Percentiles rank a stretch among this genome's conserved stretches.
Conservation (phyloP, 306 rosid genomes). For the Comarum palustre region DNA sequence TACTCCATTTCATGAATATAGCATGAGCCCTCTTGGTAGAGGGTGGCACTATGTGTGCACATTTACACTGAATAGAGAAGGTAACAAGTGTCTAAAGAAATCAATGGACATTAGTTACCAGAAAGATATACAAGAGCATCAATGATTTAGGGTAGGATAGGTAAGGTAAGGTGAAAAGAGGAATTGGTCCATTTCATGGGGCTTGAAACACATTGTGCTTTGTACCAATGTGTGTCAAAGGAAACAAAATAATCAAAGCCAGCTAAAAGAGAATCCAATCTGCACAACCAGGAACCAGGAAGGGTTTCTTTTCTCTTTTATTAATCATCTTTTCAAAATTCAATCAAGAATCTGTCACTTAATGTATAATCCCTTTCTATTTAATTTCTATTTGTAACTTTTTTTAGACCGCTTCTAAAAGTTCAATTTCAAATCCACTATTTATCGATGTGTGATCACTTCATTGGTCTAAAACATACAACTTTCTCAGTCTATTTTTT, state of each 20-base stretch:
- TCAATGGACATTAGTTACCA: not conserved
- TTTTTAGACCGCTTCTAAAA: no score
- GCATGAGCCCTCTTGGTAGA: constrained; percentile 2
- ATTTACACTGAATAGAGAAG: not conserved
- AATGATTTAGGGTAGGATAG: not conserved
- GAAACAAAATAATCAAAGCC: constrained; percentile 11
- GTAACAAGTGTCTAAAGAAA: not conserved
- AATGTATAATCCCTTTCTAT: no score
- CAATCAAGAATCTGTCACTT: not conserved
- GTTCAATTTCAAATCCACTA: no score
- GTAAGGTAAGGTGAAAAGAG: constrained; percentile 17
- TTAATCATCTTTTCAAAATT: not conserved
- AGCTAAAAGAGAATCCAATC: constrained; percentile 14
- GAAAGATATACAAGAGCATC: constrained; percentile 9
- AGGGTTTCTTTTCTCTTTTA: not conserved
- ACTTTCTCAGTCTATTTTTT: not conserved
- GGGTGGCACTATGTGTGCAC: not conserved
- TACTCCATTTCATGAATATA: constrained; percentile 11
- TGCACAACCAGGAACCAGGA: constrained; percentile 3
- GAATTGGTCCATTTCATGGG: constrained; percentile 1
- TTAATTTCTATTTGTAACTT: no score
- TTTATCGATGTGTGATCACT: no score
- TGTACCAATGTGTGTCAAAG: not conserved
- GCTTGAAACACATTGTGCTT: constrained; percentile 8
- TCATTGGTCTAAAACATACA: not conserved